Conservation (phyloP, 2,329 filamentous ascomycete species). For the Colletotrichum spaethianum region DNA sequence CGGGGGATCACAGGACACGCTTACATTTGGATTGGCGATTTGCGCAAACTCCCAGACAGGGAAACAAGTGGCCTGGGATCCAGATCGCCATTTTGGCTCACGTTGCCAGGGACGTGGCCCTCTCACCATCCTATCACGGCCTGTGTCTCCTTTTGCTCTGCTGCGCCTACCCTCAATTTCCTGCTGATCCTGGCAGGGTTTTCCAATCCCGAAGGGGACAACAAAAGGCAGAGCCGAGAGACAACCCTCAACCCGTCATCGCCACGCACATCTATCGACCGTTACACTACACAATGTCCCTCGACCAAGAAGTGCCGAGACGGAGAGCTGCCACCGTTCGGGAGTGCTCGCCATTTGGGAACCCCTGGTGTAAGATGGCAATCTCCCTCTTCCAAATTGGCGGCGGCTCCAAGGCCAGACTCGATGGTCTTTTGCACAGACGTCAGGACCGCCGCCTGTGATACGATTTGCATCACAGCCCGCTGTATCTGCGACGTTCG, state of each 20-base stretch:
- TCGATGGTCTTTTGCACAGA: not conserved
- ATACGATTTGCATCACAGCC: constrained; percentile 18
- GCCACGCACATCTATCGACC: not conserved
- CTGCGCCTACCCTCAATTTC: constrained; percentile 36
- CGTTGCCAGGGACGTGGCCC: constrained; percentile 10
- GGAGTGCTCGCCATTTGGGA: constrained; percentile 4
- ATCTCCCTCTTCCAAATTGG: constrained; percentile 8
- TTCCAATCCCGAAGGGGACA: constrained; percentile 24
- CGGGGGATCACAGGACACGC: not conserved
- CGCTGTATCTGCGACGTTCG: constrained; percentile 18
- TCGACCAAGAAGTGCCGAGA: constrained; percentile 25
- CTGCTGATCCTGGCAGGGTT: constrained; percentile 36
- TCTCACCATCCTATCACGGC: constrained; percentile 28
- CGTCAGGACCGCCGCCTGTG: constrained; percentile 7
- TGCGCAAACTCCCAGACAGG: constrained; percentile 14
- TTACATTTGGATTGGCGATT: not conserved
- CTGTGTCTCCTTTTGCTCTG: not conserved
- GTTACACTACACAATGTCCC: not conserved
- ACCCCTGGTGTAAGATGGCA: constrained; percentile 7
- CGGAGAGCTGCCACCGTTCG: constrained; percentile 26
- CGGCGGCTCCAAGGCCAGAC: not conserved
- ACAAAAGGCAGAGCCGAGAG: constrained; percentile 26
- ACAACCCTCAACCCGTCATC: constrained; percentile 11
- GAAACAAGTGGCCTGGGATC: constrained; percentile 17
- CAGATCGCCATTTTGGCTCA: constrained; percentile 28